phyloP scores from a whole-genome alignment of 1,284 basidiomycete genomes.

The Pulchroboletus neoregius region DNA sequence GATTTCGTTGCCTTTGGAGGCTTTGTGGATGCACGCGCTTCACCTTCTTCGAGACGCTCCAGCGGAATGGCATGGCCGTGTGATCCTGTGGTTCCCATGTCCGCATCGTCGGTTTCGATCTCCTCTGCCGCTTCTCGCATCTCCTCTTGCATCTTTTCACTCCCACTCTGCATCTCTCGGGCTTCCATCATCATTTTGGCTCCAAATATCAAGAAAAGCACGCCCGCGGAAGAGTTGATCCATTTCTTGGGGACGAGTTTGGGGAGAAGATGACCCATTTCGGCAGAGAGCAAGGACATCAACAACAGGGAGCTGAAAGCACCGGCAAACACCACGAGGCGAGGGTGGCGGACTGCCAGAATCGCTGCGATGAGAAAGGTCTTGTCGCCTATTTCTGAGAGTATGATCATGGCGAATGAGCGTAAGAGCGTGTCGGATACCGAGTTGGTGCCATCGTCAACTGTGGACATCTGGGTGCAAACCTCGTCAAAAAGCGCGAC shows the following conservation, averaged over 20 bases:
- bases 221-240: conserved; percentile 76
- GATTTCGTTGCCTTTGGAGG: conserved; percentile 10
- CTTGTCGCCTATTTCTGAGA: conserved; percentile 95
- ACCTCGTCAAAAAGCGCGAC: not conserved
- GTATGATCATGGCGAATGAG: conserved; percentile 84
- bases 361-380: conserved; percentile 98
- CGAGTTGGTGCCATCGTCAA: conserved; percentile 11
- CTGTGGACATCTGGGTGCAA: conserved; percentile 19
- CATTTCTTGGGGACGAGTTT: conserved; percentile 76
- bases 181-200: conserved; percentile 83
- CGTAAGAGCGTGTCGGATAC: conserved; percentile 59
- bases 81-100: conserved; percentile 31
- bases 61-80: conserved; percentile 50
- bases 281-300: conserved; percentile 91
- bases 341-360: conserved; percentile 91
- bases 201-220: conserved; percentile 86
- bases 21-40: conserved; percentile 15
- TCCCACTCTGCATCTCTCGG: conserved; percentile 68
- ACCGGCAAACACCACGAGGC: conserved; percentile 83
- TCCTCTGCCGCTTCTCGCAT: conserved; percentile 92
- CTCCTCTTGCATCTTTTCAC: conserved; percentile 84
- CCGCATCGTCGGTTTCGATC: conserved; percentile 67
- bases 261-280: conserved; percentile 82
- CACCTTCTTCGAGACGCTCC: conserved; percentile 62
- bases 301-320: conserved; percentile 85